Evolutionary conservation across 306 rosid genomes (phyloP).

Genomic region (Trichosanthes truncata): DNA sequence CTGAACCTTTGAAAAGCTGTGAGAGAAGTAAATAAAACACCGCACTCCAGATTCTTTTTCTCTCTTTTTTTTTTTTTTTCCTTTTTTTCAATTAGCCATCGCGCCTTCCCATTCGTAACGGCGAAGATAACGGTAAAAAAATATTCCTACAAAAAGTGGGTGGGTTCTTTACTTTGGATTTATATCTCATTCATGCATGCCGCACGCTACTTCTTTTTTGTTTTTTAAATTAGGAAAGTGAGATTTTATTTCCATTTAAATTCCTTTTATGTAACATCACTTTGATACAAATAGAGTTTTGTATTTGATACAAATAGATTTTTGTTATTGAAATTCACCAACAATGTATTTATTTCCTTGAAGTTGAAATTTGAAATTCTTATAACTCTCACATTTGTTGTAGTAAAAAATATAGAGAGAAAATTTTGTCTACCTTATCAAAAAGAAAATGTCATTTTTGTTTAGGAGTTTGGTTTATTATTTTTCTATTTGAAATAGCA

Average conservation of each 20-base stretch:
- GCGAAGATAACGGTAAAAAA: constrained; percentile 1
- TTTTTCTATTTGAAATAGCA: too few relatives aligned
- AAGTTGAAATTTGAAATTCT: too few relatives aligned
- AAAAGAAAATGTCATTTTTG: too few relatives aligned
- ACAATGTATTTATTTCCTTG: too few relatives aligned
- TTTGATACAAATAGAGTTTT: too few relatives aligned
- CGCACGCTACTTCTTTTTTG: not conserved
- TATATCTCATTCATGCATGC: not conserved
- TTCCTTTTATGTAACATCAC: not conserved
- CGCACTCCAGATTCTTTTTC: not conserved
- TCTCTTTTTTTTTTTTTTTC: not conserved
- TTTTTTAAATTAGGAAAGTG: not conserved
- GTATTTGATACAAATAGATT: too few relatives aligned
- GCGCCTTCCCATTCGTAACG: not conserved
- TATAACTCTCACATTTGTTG: too few relatives aligned
- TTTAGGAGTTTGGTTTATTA: too few relatives aligned
- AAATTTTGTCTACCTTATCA: too few relatives aligned
- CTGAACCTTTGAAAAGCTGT: not conserved
- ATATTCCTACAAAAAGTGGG: not conserved
- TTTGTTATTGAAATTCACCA: too few relatives aligned
- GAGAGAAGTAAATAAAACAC: constrained; percentile 1
- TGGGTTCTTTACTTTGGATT: not conserved
- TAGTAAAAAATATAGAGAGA: too few relatives aligned
- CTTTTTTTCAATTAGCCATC: not conserved
- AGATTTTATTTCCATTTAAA: not conserved